These are phyloP conservation scores for Alternaria triticina DNA, from an alignment of 2,329 filamentous ascomycete genomes.

Conservation along the genomic window DNA sequence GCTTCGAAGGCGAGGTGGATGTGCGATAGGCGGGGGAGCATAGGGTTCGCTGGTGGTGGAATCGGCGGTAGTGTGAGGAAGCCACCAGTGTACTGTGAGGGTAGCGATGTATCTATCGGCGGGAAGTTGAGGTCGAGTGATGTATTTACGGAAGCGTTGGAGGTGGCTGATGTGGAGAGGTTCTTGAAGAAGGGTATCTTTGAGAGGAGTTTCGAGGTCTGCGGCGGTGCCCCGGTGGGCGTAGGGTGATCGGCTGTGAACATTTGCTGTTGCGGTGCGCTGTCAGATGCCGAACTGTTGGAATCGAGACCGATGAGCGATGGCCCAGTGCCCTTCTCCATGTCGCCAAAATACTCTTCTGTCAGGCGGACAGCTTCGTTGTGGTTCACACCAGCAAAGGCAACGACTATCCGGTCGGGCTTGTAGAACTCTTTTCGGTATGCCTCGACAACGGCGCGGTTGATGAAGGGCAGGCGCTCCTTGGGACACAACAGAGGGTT, in stretches of 20 bases:
- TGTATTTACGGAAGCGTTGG: slow-evolving; percentile 60
- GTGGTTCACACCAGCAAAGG: slow-evolving; percentile 91
- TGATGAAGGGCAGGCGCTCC: slow-evolving; percentile 78
- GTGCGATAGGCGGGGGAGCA: slow-evolving; percentile 81
- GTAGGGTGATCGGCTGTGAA: slow-evolving; percentile 46
- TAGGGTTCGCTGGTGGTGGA: slow-evolving; percentile 77
- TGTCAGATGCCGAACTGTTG: slow-evolving; percentile 20
- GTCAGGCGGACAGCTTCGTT: slow-evolving; percentile 77
- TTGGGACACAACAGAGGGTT: slow-evolving; percentile 91
- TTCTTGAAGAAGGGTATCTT: slow-evolving; percentile 91
- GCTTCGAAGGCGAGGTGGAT: slow-evolving; percentile 97
- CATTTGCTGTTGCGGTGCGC: slow-evolving; percentile 54
- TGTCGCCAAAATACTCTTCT: slow-evolving; percentile 89
- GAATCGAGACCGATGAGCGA: slow-evolving; percentile 44
- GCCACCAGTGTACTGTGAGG: slow-evolving; percentile 89
- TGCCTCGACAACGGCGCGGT: slow-evolving; percentile 72
- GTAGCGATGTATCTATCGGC: slow-evolving; percentile 64
- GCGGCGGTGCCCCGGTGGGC: slow-evolving; percentile 50
- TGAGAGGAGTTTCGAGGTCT: slow-evolving; percentile 73
- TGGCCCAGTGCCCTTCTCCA: slow-evolving; percentile 65
- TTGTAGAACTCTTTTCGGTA: slow-evolving; percentile 86
- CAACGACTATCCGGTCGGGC: slow-evolving; percentile 90
- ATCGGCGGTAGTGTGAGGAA: slow-evolving; percentile 85
- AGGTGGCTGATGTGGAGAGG: slow-evolving; percentile 75
- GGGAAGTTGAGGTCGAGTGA: slow-evolving; percentile 56